These are phyloP conservation scores for Xerocomus nothofagi DNA, from an alignment of 1,284 basidiomycete genomes.

Conservation along the genomic window DNA sequence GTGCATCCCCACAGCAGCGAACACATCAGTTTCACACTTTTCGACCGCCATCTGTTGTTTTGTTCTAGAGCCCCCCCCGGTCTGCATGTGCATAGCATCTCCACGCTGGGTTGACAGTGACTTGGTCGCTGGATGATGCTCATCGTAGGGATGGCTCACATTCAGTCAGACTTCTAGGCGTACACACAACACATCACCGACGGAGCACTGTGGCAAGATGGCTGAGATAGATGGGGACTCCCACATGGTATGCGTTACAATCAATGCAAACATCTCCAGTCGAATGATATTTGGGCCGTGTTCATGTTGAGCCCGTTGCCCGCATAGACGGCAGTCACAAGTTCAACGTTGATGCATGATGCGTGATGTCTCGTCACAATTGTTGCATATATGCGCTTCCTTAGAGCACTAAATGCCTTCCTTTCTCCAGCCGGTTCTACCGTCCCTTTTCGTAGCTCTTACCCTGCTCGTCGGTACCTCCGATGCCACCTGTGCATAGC, in stretches of 20 bases:
- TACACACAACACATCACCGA: background rate
- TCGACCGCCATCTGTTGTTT: background rate
- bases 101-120: conserved; percentile 1
- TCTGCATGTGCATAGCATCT: conserved; percentile 4
- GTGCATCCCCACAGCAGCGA: background rate
- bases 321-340: background rate
- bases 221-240: background rate
- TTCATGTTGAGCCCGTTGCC: background rate
- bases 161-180: background rate
- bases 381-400: background rate
- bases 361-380: background rate
- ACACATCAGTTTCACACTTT: background rate
- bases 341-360: too few relatives aligned
- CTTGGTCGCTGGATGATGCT: background rate
- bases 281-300: too few relatives aligned
- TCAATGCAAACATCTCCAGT: background rate
- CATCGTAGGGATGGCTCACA: conserved; percentile 1
- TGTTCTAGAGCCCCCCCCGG: background rate
- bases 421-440: background rate
- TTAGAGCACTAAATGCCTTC: background rate
- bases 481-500: background rate
- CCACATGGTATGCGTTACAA: background rate
- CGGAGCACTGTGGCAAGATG: background rate
- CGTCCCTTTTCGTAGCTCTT: background rate
- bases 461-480: background rate